phyloP scores from a whole-genome alignment of 805 yeast species.

The Spencermartinsiella europaea region DNA sequence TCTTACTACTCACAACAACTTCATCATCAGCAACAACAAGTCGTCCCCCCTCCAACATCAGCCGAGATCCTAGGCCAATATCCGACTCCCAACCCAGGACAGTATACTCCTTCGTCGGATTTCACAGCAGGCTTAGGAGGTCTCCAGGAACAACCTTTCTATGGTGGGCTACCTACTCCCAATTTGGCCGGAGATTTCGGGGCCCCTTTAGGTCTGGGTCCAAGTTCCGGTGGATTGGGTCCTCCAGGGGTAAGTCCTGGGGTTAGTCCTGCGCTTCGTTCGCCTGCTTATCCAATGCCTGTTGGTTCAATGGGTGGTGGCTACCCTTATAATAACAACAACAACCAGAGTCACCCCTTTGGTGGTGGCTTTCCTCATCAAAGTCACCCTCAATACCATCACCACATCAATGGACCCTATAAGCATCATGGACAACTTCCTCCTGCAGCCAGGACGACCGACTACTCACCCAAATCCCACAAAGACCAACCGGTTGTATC shows the following conservation, averaged over 20 bases:
- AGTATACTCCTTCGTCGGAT: background rate
- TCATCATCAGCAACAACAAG: background rate
- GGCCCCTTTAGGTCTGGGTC: too few relatives aligned
- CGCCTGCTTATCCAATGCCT: too few relatives aligned
- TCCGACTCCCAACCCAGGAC: background rate
- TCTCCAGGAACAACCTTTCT: background rate
- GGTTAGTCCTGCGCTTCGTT: too few relatives aligned
- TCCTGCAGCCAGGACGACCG: background rate
- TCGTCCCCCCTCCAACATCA: background rate
- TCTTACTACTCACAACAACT: background rate
- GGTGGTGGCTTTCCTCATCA: too few relatives aligned
- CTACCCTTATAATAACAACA: too few relatives aligned
- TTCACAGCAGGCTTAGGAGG: background rate
- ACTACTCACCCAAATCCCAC: background rate
- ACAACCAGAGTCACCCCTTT: too few relatives aligned
- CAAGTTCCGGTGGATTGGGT: too few relatives aligned
- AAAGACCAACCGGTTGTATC: slow-evolving; percentile 2
- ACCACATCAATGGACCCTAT: background rate
- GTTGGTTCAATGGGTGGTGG: too few relatives aligned
- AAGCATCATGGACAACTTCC: background rate
- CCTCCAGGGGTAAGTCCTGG: too few relatives aligned
- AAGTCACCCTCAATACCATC: background rate
- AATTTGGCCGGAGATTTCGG: background rate
- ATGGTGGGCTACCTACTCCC: background rate
- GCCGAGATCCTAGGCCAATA: background rate